Conservation (phyloP, 139 green algal genomes). For the Chlorella ohadii region DNA sequence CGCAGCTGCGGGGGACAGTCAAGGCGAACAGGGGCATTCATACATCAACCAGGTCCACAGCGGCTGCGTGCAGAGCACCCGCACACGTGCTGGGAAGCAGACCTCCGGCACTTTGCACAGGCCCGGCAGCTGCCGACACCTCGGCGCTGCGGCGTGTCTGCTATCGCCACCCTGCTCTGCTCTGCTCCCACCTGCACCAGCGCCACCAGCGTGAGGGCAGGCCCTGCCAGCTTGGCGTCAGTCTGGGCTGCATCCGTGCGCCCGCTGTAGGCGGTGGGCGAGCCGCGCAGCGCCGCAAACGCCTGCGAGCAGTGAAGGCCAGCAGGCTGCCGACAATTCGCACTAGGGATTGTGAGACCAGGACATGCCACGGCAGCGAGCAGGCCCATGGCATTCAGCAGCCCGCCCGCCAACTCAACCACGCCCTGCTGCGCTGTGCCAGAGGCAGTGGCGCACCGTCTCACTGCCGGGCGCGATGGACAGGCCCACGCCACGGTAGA, state of each 20-base stretch:
- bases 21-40: neutral
- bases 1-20: conserved; percentile 76
- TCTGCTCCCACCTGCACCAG: conserved; percentile 19
- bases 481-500: conserved; percentile 72
- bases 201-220: conserved; percentile 43
- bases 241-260: conserved; percentile 26
- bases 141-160: too few relatives aligned
- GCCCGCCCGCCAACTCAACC: neutral
- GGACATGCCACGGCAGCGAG: too few relatives aligned
- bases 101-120: too few relatives aligned
- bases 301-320: conserved; percentile 1
- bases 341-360: too few relatives aligned
- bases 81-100: too few relatives aligned
- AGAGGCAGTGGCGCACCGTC: conserved; percentile 54
- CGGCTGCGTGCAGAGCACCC: too few relatives aligned
- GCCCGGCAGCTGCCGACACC: too few relatives aligned
- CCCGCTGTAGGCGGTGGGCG: conserved; percentile 13
- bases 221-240: conserved; percentile 40
- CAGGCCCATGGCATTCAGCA: neutral
- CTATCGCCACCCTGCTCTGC: too few relatives aligned
- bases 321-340: too few relatives aligned
- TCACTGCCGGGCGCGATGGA: conserved; percentile 67
- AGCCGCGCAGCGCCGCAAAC: conserved; percentile 21
- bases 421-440: neutral
- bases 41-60: too few relatives aligned